Evolutionary conservation across 805 yeast genomes (phyloP), one percentile per base, ranked within the genome.

Genomic region (Dipodascopsis tothii): DNA sequence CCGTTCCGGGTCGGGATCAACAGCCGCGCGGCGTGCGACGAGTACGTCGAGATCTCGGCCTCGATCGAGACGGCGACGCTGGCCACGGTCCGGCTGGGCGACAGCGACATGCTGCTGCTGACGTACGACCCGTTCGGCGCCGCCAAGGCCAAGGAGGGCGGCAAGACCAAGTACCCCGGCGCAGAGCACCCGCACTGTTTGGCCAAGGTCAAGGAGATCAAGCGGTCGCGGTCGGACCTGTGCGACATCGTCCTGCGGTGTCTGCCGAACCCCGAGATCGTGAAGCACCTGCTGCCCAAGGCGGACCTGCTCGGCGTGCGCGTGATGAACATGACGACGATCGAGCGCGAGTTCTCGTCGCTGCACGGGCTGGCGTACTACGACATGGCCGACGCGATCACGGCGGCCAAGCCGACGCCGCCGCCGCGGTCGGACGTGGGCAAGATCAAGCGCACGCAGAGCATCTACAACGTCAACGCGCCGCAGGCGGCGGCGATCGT

Each of bases 401-500:
- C 87, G 6, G 58, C 66, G 6, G 96, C 94, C 0, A 61, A 63
- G 35, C 87, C 95, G 0, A 67, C 75, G 2, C 52, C 56, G 2
- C 55, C 72, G 6, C 43, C 68, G 0, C 47, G 60, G 1, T 54
- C 62, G 2, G 69, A 70, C 17, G 37, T 51, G 0, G 63, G 60
- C 2, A 71, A 70, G 17, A 58, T 78, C 4, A 52, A 58, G 1
- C 56, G 62, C 18, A 71, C 81, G 42, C 73, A 73, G 44, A 54
- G 56, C 3, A 59, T 69, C 6, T 81, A 77, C 54, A 68, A 72
- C 18, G 82, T 88, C 30, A 92, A 94, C 64, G 71, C 73, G 21
- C 90, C 98, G 0, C 99, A 92, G 64, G 97, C 97, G 0, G 71
- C 66, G 23, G 98, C 98, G 0, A 84, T 92, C 46, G 70, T 80